Base-by-base conservation (phyloP, 2,329 filamentous ascomycete species). In the Beauveria medogensis region DNA sequence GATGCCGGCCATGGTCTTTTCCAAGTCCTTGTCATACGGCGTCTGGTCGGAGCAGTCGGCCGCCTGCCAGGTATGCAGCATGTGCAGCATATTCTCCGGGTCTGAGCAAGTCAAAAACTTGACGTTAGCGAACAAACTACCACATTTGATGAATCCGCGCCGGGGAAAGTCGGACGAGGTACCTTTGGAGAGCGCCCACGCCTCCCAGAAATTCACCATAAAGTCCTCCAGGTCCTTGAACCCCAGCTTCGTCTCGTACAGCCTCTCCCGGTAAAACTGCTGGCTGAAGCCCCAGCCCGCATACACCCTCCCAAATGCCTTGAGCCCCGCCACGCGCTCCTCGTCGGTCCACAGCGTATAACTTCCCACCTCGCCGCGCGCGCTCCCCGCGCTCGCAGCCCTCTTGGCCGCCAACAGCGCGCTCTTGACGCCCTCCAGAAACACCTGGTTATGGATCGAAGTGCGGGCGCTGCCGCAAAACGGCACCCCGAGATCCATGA, bases 231-330 rank as follows among this genome's bases (percentile, higher is more conserved):
- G 77, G 59, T 83, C 77, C 65, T 85, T 84, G 67, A 81, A 91
- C 0, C 87, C 86, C 9, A 92, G 78, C 1, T 69, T 75, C 1
- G 72, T 85, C 69, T 89, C 82, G 69, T 87, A 87, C n/a, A 90
- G 63, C 69, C 80, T 86, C 65, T 90, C 78, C 1, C 90, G 81
- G 67, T 93, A 93, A 68, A 92, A 93, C 0, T 88, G 81, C 67
- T 92, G 89, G 56, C 85, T 89, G 67, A 93, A 89, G 0, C 90
- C 90, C 89, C 85, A 94, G 0, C 89, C 90, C 1, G 90, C 89
- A 72, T 94, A 94, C 0, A 86, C 89, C 50, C 88, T 80, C 0
- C 82, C 88, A 61, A 93, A 82, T 0, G 90, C 89, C 67, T 87
- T 91, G 46, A 93, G 69, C 61, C 79, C 69, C 30, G 68, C 54